These are phyloP conservation scores for Amborella trichopoda DNA, from an alignment of 164 flowering plant genomes.

Conservation along the genomic window DNA sequence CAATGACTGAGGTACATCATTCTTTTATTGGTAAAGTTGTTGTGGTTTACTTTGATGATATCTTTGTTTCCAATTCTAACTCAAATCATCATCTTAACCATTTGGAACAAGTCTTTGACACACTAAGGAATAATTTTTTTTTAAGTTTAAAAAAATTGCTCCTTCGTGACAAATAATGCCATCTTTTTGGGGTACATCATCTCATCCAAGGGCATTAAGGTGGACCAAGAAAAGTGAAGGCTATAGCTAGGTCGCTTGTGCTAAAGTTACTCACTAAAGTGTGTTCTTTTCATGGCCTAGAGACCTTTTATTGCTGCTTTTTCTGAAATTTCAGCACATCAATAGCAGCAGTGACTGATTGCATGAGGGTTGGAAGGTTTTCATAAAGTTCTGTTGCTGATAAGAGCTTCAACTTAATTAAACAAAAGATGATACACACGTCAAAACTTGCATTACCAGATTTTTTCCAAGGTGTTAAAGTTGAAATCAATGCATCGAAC, in stretches of 20 bases:
- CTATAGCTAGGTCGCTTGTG: no score
- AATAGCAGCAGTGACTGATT: not conserved
- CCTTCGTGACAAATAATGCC: not conserved
- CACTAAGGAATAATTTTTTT: not conserved
- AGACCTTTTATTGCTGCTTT: no score
- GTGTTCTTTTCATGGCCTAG: not conserved
- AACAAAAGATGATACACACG: not conserved
- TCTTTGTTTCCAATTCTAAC: not conserved
- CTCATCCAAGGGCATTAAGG: no score
- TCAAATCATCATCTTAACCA: not conserved
- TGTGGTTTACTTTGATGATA: not conserved
- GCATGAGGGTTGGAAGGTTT: not conserved
- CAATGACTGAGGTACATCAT: not conserved
- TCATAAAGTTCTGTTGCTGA: not conserved
- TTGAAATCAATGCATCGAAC: not conserved
- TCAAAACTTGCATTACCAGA: not conserved
- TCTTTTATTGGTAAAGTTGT: constrained; percentile 1
- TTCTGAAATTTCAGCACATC: not conserved
- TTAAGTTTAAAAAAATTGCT: not conserved
- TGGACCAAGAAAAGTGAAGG: not conserved
- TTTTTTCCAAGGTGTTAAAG: not conserved
- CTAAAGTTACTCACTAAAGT: no score
- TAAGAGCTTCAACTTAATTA: not conserved
- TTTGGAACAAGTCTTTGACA: not conserved
- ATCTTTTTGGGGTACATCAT: not conserved